Evolutionary conservation across 345 rosid genomes (phyloP).

Genomic region (Populus deltoides): DNA sequence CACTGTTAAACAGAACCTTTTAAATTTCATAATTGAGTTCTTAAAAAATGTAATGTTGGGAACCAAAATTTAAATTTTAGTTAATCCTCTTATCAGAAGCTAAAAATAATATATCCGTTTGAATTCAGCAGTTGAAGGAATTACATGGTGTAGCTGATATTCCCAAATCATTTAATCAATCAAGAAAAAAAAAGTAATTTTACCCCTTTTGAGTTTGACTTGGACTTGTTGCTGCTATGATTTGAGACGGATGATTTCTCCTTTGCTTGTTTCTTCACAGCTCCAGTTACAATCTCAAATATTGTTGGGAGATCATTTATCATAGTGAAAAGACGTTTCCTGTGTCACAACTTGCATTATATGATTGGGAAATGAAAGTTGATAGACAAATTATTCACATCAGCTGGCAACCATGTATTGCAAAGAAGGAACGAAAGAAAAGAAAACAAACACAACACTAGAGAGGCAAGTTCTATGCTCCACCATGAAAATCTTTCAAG

Average conservation of each 20-base stretch:
- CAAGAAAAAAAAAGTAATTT: not conserved
- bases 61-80: not conserved
- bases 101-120: not conserved
- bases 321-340: constrained; percentile 29
- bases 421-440: not conserved
- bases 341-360: constrained; percentile 1
- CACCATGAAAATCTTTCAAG: not conserved
- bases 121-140: not conserved
- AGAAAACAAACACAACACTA: not conserved
- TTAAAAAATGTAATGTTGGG: not conserved
- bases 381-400: too few relatives aligned
- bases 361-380: not conserved
- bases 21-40: not conserved
- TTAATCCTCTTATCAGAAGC: not conserved
- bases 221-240: constrained; percentile 24
- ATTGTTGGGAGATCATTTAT: constrained; percentile 29
- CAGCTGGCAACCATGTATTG: not conserved
- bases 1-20: not conserved
- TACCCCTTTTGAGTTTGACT: constrained; percentile 27
- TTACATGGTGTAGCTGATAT: not conserved
- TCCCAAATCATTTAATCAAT: not conserved
- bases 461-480: not conserved
- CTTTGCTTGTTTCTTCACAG: constrained; percentile 24
- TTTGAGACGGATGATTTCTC: constrained; percentile 25
- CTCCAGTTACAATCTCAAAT: constrained; percentile 28